Percentiles rank a stretch among this genome's conserved stretches.
Conservation (phyloP, 441 rosid genomes). For the Biscutella auriculata region DNA sequence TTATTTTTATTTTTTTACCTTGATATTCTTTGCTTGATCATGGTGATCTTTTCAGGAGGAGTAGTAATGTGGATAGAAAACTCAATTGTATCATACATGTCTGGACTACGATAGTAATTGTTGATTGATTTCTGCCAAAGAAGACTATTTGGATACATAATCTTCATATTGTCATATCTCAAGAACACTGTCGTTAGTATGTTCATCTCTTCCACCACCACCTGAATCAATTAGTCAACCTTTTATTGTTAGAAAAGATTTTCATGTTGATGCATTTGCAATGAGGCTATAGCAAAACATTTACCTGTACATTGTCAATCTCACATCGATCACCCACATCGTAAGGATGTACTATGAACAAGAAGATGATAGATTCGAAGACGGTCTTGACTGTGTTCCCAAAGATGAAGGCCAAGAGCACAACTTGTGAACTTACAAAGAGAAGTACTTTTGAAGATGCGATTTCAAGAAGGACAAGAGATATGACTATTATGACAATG, state of each 20-base stretch:
- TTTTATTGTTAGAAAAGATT: no score
- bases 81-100: slow-evolving; percentile 60
- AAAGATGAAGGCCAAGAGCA: slow-evolving; percentile 48
- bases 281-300: not conserved
- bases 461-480: slow-evolving; percentile 51
- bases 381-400: slow-evolving; percentile 63
- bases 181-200: slow-evolving; percentile 54
- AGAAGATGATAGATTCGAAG: slow-evolving; percentile 55
- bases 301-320: slow-evolving; percentile 64
- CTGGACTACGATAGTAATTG: slow-evolving; percentile 63
- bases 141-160: slow-evolving; percentile 50
- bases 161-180: slow-evolving; percentile 57
- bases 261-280: no score
- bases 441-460: slow-evolving; percentile 45
- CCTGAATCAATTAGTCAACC: slow-evolving; percentile 14
- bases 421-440: slow-evolving; percentile 48
- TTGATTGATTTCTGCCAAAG: slow-evolving; percentile 46
- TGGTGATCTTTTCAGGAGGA: slow-evolving; percentile 48
- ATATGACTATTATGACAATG: slow-evolving; percentile 27
- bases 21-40: slow-evolving; percentile 46
- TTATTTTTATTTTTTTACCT: no score
- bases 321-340: slow-evolving; percentile 75
- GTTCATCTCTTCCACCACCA: slow-evolving; percentile 75
- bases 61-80: slow-evolving; percentile 53
- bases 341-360: slow-evolving; percentile 58